Evolutionary conservation across 805 yeast species (phyloP).

Genomic region (Candida xiaguanensis): DNA sequence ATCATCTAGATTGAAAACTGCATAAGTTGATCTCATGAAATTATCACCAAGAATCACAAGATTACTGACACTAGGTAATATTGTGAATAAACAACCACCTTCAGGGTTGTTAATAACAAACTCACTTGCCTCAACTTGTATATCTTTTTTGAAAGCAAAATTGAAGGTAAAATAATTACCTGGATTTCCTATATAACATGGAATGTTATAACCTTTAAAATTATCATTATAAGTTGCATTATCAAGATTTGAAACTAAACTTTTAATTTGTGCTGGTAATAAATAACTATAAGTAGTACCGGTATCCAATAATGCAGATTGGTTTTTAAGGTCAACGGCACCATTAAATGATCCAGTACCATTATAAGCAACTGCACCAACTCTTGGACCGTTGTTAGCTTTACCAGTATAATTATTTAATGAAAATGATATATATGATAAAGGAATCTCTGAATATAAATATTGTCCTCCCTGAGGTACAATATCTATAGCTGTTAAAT

Average conservation of each 20-base stretch:
- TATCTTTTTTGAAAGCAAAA: slow-evolving; percentile 5
- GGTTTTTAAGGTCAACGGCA: slow-evolving; percentile 2
- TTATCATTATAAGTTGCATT: slow-evolving; percentile 38
- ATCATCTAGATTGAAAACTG: slow-evolving; percentile 24
- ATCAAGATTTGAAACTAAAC: slow-evolving; percentile 28
- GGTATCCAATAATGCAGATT: slow-evolving; percentile 26
- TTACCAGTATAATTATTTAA: slow-evolving; percentile 4
- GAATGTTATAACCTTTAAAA: slow-evolving; percentile 43
- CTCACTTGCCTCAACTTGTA: slow-evolving; percentile 1
- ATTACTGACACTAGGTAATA: slow-evolving; percentile 56
- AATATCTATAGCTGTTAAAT: slow-evolving; percentile 11
- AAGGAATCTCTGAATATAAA: slow-evolving; percentile 4
- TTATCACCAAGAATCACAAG: slow-evolving; percentile 44
- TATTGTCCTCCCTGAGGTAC: neutral
- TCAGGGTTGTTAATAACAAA: slow-evolving; percentile 2
- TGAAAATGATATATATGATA: slow-evolving; percentile 3
- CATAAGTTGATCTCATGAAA: slow-evolving; percentile 23
- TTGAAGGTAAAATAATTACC: slow-evolving; percentile 5
- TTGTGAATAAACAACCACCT: slow-evolving; percentile 43
- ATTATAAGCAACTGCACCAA: slow-evolving; percentile 14
- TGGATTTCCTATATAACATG: slow-evolving; percentile 6
- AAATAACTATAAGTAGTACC: slow-evolving; percentile 39
- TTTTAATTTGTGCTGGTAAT: slow-evolving; percentile 32
- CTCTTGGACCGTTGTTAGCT: neutral
- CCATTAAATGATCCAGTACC: slow-evolving; percentile 1